Evolutionary conservation across 2,329 filamentous ascomycete genomes (phyloP), one percentile per base, ranked within the genome.

Genomic region (Apiospora marii): DNA sequence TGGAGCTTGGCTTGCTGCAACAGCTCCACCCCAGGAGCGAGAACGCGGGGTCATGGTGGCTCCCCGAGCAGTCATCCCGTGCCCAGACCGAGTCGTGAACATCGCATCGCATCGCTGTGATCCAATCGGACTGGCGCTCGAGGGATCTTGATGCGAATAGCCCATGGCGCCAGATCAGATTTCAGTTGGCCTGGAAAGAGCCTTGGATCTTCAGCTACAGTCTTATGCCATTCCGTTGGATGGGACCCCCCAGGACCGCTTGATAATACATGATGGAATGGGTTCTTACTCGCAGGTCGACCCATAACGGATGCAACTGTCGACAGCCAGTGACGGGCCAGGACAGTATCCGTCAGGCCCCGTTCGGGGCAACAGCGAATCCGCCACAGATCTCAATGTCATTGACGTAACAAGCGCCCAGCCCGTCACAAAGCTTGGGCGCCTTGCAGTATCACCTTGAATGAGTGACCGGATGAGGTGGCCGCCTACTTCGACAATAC

Each of bases 21-120:
- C 34, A 22, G 41, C 58, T 64, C 58, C 58, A 64, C 58, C 19
- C 22, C 1, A 64, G 34, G 12, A 13, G 46, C 34, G 22, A 64
- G 58, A 64, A 64, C 34, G 58, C 58, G 58, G 58, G 58, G 58
- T 64, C 27, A 51, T 34, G 58, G 58, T 64, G 58, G 58, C 58
- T 41, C 34, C 34, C 24, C 34, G 58, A 64, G n/a, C 49, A 51
- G n/a, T 64, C 8, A 61, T 37, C 53, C 51, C 16, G 16, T 27
- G 16, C 51, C 51, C 7, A 27, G 27, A 10, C 27, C 27, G 51
- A 58, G 51, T 58, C 51, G 51, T 51, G 51, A 58, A 30, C 51
- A 58, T 58, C 16, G 16, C 19, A 41, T 14, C 41, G 19, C 19
- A 41, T 41, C 37, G 37, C 37, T 10, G 37, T 41, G 37, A 10